phyloP scores from a whole-genome alignment of 331 rosid genomes.

The Stylosanthes scabra region DNA sequence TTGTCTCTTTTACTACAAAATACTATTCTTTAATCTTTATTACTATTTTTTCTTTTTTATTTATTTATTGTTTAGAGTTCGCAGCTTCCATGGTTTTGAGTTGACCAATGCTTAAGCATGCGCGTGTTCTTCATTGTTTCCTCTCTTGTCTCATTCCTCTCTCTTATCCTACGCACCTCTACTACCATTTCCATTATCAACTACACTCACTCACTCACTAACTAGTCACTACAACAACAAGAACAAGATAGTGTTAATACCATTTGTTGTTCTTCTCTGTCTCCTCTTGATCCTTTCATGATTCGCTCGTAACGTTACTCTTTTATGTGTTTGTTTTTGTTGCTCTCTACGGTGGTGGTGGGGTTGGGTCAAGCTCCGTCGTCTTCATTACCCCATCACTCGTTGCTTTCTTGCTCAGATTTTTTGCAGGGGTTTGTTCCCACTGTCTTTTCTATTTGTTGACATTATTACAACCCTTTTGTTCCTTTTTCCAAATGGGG shows the following conservation, averaged over 20 bases:
- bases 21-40: no score
- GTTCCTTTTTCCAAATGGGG: slow-evolving; percentile 14
- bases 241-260: background rate
- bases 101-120: slow-evolving; percentile 48
- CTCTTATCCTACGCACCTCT: slow-evolving; percentile 49
- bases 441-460: slow-evolving; percentile 38
- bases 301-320: slow-evolving; percentile 13
- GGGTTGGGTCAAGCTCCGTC: slow-evolving; percentile 39
- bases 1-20: slow-evolving; percentile 12
- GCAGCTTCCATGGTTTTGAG: slow-evolving; percentile 9
- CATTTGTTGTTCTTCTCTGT: background rate
- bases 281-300: background rate
- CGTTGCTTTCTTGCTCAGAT: slow-evolving; percentile 52
- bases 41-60: no score
- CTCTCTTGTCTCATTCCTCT: slow-evolving; percentile 37
- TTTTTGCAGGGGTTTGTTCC: slow-evolving; percentile 40
- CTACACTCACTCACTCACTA: background rate
- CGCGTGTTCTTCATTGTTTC: slow-evolving; percentile 35
- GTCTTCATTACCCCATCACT: slow-evolving; percentile 37
- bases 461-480: slow-evolving; percentile 43
- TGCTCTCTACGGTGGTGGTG: background rate
- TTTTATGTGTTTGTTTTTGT: background rate
- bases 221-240: background rate
- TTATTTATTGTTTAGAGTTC: background rate
- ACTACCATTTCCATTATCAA: background rate